Evolutionary conservation across 106 monocot species (phyloP).

Genomic region (Dactylorhiza incarnata): DNA sequence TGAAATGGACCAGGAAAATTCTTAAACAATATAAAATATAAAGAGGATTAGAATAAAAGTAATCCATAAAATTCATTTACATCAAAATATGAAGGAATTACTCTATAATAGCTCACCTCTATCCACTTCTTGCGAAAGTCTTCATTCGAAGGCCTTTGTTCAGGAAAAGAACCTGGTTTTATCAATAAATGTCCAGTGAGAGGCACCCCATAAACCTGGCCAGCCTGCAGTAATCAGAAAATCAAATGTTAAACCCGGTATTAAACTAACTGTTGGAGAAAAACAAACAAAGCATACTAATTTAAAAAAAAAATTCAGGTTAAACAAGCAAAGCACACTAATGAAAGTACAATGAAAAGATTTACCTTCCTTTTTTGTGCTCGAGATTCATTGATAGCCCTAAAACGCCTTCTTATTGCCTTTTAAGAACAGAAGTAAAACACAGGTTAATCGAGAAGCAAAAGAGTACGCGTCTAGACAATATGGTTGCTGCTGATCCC

Average conservation of each 20-base stretch:
- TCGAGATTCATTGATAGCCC: constrained; percentile 93
- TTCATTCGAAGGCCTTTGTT: constrained; percentile 66
- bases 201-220: constrained; percentile 92
- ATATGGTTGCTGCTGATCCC: no score
- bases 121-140: constrained; percentile 87
- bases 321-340: not conserved
- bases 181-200: constrained; percentile 72
- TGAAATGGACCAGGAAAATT: no score
- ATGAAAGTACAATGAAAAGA: not conserved
- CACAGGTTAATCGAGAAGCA: not conserved
- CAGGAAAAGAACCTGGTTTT: constrained; percentile 76
- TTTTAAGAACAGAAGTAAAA: constrained; percentile 15
- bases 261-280: not conserved
- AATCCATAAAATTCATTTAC: not conserved
- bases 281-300: not conserved
- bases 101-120: constrained; percentile 43
- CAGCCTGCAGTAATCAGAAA: constrained; percentile 52
- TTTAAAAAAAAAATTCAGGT: not conserved
- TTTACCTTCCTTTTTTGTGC: constrained; percentile 86
- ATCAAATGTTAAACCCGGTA: not conserved
- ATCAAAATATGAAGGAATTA: not conserved
- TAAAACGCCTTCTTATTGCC: constrained; percentile 74
- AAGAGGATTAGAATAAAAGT: no score
- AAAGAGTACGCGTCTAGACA: no score
- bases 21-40: no score